A percentile compares a stretch with the other conserved stretches of the same genome.
These are phyloP conservation scores for Penicilliopsis zonata DNA, from an alignment of 495 filamentous ascomycete genomes.

Conservation along the genomic window DNA sequence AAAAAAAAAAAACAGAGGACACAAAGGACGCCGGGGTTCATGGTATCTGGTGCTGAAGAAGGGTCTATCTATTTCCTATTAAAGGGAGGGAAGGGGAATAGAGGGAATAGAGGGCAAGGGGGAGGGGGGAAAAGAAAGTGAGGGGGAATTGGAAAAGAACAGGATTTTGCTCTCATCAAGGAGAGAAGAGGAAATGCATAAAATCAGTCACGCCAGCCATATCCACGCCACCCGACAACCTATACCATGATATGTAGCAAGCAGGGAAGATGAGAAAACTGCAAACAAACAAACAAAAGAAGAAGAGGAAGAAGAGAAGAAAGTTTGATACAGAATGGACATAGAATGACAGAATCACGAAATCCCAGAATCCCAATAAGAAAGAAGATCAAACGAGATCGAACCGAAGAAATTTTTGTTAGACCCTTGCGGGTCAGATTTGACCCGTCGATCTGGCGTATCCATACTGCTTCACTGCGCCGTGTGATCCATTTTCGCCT, in stretches of 20 bases:
- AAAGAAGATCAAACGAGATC: constrained; percentile 11
- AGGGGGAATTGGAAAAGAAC: constrained; percentile 12
- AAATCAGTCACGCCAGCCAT: constrained; percentile 27
- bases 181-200: constrained; percentile 23
- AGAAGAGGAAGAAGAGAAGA: constrained; percentile 6
- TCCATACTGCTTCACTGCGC: constrained; percentile 21
- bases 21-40: constrained; percentile 22
- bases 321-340: constrained; percentile 19
- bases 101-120: constrained; percentile 1
- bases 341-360: constrained; percentile 14
- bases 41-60: constrained; percentile 37
- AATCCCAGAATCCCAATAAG: constrained; percentile 12
- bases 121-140: neutral
- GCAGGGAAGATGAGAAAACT: constrained; percentile 18
- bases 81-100: constrained; percentile 2
- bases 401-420: constrained; percentile 13
- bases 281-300: constrained; percentile 7
- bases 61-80: constrained; percentile 31
- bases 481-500: constrained; percentile 35
- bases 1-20: constrained; percentile 10
- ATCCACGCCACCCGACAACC: constrained; percentile 25
- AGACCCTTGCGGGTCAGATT: no score
- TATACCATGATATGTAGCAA: constrained; percentile 11
- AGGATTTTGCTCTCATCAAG: no score
- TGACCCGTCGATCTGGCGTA: no score